These are phyloP conservation scores for Grigorovia yakushimaensis DNA, from an alignment of 805 yeast species.

Conservation along the genomic window DNA sequence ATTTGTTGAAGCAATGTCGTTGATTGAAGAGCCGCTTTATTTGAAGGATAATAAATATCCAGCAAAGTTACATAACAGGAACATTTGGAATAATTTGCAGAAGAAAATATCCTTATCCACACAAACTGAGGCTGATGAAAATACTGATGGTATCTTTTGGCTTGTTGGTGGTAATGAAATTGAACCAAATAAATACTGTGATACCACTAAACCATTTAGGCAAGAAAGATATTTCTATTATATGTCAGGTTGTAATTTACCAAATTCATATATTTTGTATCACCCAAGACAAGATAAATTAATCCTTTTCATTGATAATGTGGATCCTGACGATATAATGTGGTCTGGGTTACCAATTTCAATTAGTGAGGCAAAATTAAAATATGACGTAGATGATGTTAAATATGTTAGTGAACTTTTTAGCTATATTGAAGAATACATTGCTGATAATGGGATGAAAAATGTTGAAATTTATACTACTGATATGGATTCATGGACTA, in stretches of 20 bases:
- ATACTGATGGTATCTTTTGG: constrained; percentile 33
- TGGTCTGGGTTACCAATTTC: constrained; percentile 89
- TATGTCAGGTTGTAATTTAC: constrained; percentile 71
- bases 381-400: constrained; percentile 78
- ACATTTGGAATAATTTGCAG: constrained; percentile 24
- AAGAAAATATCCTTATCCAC: constrained; percentile 8
- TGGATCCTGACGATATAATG: constrained; percentile 85
- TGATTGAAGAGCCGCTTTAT: constrained; percentile 11
- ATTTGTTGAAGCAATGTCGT: background rate
- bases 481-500: constrained; percentile 41
- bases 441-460: background rate
- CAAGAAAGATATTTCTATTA: constrained; percentile 90
- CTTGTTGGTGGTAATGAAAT: constrained; percentile 53
- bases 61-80: constrained; percentile 64
- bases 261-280: constrained; percentile 64
- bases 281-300: constrained; percentile 43
- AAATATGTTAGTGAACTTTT: constrained; percentile 46
- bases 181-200: constrained; percentile 64
- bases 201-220: constrained; percentile 66
- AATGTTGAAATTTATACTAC: constrained; percentile 35
- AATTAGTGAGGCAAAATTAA: constrained; percentile 49
- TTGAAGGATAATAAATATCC: constrained; percentile 51
- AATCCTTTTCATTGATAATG: constrained; percentile 68
- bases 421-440: background rate
- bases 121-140: no score